Evolutionary conservation across 768 basidiomycete genomes (phyloP), one percentile per base, ranked within the genome.

Genomic region (Auricularia cornea): DNA sequence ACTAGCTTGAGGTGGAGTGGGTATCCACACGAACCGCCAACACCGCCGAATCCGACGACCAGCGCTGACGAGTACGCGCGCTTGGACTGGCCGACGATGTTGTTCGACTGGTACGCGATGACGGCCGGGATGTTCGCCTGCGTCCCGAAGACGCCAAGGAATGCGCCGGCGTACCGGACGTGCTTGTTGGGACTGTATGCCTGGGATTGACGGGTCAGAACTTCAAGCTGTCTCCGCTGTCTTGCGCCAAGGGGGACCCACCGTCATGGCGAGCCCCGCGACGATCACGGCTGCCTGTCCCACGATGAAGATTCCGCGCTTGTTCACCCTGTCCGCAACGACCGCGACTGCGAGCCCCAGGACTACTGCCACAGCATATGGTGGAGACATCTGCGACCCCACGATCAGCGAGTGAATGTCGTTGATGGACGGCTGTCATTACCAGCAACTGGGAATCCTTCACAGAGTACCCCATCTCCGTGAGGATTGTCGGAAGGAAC

Each of bases 401-500:
- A n/a, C n/a, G n/a, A n/a, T n/a, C n/a, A n/a, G n/a, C n/a, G n/a
- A n/a, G n/a, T n/a, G n/a, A n/a, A n/a, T n/a, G n/a, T n/a, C n/a
- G n/a, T n/a, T n/a, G n/a, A n/a, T n/a, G n/a, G n/a, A n/a, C n/a
- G n/a, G n/a, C n/a, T n/a, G n/a, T n/a, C n/a, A n/a, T n/a, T 20
- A 65, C 67, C 51, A 71, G 65, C 60, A 68, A 48, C 29, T 68
- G 68, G 30, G 70, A 65, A 54, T 65, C 62, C 14, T 65, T 41
- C 32, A 61, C 59, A 8, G 63, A 63, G 62, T 65, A 71, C 2
- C 70, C 69, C 62, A 63, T 63, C 40, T 62, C 63, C 11, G 54
- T 62, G 31, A 71, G 66, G 63, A 71, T 69, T 56, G 68, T 65
- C 20, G 69, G 68, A 20, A 71, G 64, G 69, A 71, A 71, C 60